Base-by-base conservation (phyloP, 1,284 basidiomycete genomes). In the Blastosporella zonata region DNA sequence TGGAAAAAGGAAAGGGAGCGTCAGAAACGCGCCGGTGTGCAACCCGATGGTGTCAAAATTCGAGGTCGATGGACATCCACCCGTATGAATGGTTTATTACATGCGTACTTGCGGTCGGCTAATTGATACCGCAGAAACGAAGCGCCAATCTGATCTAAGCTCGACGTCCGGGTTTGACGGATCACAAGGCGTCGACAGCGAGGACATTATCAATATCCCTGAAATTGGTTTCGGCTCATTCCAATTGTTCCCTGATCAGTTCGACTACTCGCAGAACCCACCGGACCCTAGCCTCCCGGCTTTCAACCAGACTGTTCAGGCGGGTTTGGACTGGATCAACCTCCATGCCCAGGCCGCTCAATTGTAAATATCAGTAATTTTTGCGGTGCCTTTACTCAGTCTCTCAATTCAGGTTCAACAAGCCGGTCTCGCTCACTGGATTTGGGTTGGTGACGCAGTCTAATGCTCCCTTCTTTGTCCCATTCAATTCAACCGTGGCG, bases 181-280 rank as follows among this genome's bases (percentile, higher is more conserved):
- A 1, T 70, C 75, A 8, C 67, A 68, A 27, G 83, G 84, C 37
- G 81, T 87, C n/a, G 84, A 87, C 59, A 78, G 75, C 48, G 75
- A 82, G 56, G 84, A 87, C 55, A 82, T 87, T 47, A 55, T 74
- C 47, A 77, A 70, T 57, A 79, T 80, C 50, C 77, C 78, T 0
- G 21, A 73, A 12, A 77, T 86, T 53, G 75, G 72, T 17, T 84
- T 82, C 54, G 67, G 72, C 29, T 70, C 78, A 18, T 82, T 83
- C 71, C 80, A 78, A 53, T 56, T 84, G 13, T 84, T 86, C 71
- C 84, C 84, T 17, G 82, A 87, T 59, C 83, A 86, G 62, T 72
- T 77, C 52, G 61, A 59, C 27, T 84, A 83, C 55, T 12, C 44
- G 2, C 18, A 40, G 18, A 71, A 65, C 18, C 51, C 67, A 13